Evolutionary conservation across 768 basidiomycete species (phyloP).

Genomic region (Collybia mongolica): DNA sequence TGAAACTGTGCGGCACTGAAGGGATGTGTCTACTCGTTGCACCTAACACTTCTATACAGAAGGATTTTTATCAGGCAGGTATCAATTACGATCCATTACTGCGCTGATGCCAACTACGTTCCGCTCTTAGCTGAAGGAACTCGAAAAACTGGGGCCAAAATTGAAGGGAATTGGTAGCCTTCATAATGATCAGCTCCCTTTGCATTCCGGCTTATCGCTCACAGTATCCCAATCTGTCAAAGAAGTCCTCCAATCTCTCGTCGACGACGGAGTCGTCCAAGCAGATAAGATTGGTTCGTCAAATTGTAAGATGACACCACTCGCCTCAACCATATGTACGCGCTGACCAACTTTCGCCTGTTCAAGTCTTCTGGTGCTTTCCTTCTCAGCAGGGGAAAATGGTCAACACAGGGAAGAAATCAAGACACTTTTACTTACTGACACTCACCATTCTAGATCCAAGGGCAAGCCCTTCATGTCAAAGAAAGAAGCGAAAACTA

Average conservation of each 20-base stretch:
- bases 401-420: constrained; percentile 34
- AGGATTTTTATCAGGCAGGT: constrained; percentile 75
- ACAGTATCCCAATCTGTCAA: constrained; percentile 89
- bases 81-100: background rate
- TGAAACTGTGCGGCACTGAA: constrained; percentile 59
- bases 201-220: background rate
- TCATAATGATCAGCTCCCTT: background rate
- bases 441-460: constrained; percentile 42
- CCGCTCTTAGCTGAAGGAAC: constrained; percentile 70
- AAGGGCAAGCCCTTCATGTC: constrained; percentile 48
- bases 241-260: constrained; percentile 84
- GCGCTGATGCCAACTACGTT: background rate
- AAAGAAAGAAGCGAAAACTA: constrained; percentile 43
- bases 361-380: constrained; percentile 91
- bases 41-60: constrained; percentile 40
- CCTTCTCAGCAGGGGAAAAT: constrained; percentile 83
- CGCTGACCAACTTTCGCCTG: constrained; percentile 6
- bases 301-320: constrained; percentile 65
- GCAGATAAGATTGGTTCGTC: constrained; percentile 93
- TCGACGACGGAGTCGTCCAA: constrained; percentile 84
- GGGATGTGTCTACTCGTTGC: background rate
- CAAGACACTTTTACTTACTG: background rate
- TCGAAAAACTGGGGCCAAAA: constrained; percentile 88
- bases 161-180: constrained; percentile 83
- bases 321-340: constrained; percentile 11